Base-by-base conservation (phyloP, 108 stramenopile genomes). In the Cyclotella sp. region DNA sequence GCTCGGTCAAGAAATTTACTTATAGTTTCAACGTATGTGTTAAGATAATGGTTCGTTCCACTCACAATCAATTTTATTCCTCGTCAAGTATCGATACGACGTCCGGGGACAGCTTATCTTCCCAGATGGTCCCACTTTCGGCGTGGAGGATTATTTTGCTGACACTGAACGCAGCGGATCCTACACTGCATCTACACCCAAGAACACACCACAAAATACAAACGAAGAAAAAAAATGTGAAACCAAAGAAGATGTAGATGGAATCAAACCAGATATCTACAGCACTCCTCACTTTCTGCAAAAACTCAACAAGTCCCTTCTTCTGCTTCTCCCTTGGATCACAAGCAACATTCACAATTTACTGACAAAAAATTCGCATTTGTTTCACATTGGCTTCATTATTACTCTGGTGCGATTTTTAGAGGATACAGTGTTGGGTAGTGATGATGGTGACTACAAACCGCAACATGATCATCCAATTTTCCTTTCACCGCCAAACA, bases 301-400 rank as follows among this genome's bases (percentile, higher is more conserved):
- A 58, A 81, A 78, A 28, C 21, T 90, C 29, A 90, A 90, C 78
- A 77, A 77, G 26, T 83, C 76, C 40, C 72, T 90, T 0, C 60
- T 90, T 16, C 54, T 90, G 11, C 62, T 90, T 51, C 22, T 90
- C 21, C 89, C 89, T 16, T 86, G 76, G 76, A 72, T 83, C 10
- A 69, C 71, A 16, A 65, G 75, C 65, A 78, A 81, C 42, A 21
- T 87, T 39, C 75, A 77, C 46, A 75, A 77, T 66, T 21, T 87
- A 19, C 63, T 85, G 43, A 76, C 60, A 65, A 71, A 72, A 61
- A 79, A 84, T 46, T 77, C 80, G 2, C 89, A 90, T 68, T 55
- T 88, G 21, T 78, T 90, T 47, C 87, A 90, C 41, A 73, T 90
- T 49, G 85, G 81, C 14, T 79, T 88, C 55, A 86, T 90, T 28